Percentiles rank a stretch among this genome's conserved stretches.
Evolutionary conservation across 805 yeast genomes (phyloP).

Genomic region (Starmerella cellae): DNA sequence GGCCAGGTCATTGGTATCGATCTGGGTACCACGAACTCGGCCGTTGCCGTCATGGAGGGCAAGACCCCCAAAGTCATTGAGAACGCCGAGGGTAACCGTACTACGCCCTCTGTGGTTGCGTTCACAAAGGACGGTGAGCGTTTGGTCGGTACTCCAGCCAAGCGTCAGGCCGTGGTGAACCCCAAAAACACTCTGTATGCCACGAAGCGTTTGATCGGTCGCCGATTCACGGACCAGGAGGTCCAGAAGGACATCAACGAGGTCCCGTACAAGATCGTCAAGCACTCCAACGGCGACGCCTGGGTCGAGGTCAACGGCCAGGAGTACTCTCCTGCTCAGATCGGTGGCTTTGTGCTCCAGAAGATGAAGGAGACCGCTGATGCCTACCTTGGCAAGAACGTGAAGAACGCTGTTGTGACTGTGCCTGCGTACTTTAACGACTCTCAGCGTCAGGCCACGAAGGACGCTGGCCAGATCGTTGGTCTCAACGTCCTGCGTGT

Average conservation of each 20-base stretch:
- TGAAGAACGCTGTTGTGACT: slow-evolving; percentile 79
- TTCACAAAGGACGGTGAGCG: slow-evolving; percentile 86
- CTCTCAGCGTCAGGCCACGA: slow-evolving; percentile 86
- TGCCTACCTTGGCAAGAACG: slow-evolving; percentile 74
- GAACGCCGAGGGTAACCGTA: slow-evolving; percentile 62
- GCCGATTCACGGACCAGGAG: slow-evolving; percentile 78
- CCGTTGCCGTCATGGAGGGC: slow-evolving; percentile 76
- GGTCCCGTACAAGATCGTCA: slow-evolving; percentile 82
- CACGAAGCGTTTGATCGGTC: slow-evolving; percentile 88
- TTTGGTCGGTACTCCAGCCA: slow-evolving; percentile 87
- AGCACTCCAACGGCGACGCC: slow-evolving; percentile 88
- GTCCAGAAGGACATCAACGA: slow-evolving; percentile 79
- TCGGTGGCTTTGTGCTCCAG: slow-evolving; percentile 85
- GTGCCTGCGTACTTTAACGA: slow-evolving; percentile 86
- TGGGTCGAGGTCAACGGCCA: slow-evolving; percentile 88
- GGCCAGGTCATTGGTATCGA: slow-evolving; percentile 72
- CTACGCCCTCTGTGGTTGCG: slow-evolving; percentile 91
- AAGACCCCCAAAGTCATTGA: slow-evolving; percentile 64
- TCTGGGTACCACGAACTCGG: slow-evolving; percentile 81
- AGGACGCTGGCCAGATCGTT: slow-evolving; percentile 95
- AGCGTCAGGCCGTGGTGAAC: slow-evolving; percentile 90
- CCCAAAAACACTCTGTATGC: slow-evolving; percentile 89
- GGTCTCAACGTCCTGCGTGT: slow-evolving; percentile 84
- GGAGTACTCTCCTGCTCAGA: slow-evolving; percentile 85
- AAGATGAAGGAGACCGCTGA: slow-evolving; percentile 98